Conservation (phyloP, 1,284 basidiomycete genomes). For the Leucoagaricus sp. region DNA sequence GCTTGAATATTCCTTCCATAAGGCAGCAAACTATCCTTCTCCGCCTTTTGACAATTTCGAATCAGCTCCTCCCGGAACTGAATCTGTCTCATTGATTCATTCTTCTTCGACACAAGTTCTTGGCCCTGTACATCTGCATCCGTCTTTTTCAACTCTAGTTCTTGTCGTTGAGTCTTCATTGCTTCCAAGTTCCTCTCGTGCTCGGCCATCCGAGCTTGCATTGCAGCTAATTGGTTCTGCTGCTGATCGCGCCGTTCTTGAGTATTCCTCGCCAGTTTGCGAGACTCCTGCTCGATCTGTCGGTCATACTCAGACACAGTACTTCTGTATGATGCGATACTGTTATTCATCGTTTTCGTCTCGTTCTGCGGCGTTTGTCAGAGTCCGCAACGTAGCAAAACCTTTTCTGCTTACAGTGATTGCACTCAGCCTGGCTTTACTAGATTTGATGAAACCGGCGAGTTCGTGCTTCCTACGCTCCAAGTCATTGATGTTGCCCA, state of each 20-base stretch:
- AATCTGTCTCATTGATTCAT: conserved; percentile 40
- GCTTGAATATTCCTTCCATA: conserved; percentile 67
- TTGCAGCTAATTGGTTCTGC: conserved; percentile 48
- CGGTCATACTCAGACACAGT: conserved; percentile 51
- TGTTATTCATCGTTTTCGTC: conserved; percentile 46
- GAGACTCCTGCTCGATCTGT: conserved; percentile 58
- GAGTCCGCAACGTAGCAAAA: not conserved
- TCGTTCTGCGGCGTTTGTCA: conserved; percentile 41
- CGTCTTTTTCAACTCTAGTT: conserved; percentile 32
- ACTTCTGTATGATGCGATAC: conserved; percentile 39
- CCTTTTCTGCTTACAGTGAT: conserved; percentile 36
- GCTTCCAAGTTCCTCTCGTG: conserved; percentile 38
- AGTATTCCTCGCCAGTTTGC: conserved; percentile 55
- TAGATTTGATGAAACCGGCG: conserved; percentile 32
- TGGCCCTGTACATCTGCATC: conserved; percentile 33
- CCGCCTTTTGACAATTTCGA: conserved; percentile 43
- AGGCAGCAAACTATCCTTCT: conserved; percentile 56
- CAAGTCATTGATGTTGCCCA: conserved; percentile 59
- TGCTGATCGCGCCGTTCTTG: conserved; percentile 63
- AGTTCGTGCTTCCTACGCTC: conserved; percentile 33
- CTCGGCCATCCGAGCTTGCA: conserved; percentile 34
- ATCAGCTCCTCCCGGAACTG: conserved; percentile 48
- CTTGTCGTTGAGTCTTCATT: conserved; percentile 32
- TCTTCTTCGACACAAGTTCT: conserved; percentile 33
- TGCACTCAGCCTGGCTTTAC: conserved; percentile 41